Base-by-base conservation (phyloP, 1,284 basidiomycete species). In the Bjerkandera adusta region DNA sequence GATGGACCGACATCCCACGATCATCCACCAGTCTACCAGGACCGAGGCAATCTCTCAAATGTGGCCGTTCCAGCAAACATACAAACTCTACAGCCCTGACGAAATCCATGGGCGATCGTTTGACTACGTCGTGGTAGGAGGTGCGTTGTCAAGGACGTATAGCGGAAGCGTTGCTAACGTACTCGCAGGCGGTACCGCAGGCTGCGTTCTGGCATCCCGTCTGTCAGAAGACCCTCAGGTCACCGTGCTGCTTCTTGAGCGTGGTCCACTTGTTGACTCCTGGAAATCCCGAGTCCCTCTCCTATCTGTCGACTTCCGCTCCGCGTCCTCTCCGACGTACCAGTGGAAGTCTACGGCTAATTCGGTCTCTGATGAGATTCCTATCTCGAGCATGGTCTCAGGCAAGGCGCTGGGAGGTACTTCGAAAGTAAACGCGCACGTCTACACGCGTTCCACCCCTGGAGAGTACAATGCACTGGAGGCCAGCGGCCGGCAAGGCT, bases 61-160 rank as follows among this genome's bases (percentile, higher is more conserved):
- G 46, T 48, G 46, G 46, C 40, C 40, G 8, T 48, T 48, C 20
- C 20, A n/a, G n/a, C 11, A 3, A 22, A 21, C 4, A 1, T 39
- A 48, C 26, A 21, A 33, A 6, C 30, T 34, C 21, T 37, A 39
- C 35, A 26, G 26, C 6, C 33, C 40, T 13, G 24, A 40, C 4
- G 34, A 42, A 5, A 10, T 48, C 4, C 22, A 48, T 22, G 11
- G 43, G 13, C n/a, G 42, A 16, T 38, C 39, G 7, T 60, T 53
- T 41, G 69, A 77, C 47, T 66, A 76, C 39, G 60, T 77, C 34
- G 58, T 77, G 45, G 59, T 79, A n/a, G 77, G 75, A 30, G 76
- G 70, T 49, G 29, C 15, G 46, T 30, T 12, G 8, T 6, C 26
- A 55, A 30, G 27, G n/a, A 13, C 15, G 3, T 33, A 38, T 30